Evolutionary conservation across 768 basidiomycete genomes (phyloP).

Genomic region (Candolleomyces eurysporus): DNA sequence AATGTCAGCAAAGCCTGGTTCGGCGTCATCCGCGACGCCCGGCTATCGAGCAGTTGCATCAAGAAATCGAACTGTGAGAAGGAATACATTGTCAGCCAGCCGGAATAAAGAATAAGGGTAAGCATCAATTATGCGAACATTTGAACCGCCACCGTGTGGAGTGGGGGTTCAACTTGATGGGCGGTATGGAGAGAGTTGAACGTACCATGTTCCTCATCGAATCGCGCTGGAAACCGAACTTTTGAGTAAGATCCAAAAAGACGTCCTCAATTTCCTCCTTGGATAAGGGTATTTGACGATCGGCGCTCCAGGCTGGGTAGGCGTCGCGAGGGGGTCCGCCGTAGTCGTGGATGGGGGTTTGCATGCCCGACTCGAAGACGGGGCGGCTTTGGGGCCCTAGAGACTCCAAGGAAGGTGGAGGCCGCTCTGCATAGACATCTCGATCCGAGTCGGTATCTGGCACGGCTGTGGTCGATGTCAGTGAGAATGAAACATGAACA

Average conservation of each 20-base stretch:
- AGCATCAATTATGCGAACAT: conserved; percentile 9
- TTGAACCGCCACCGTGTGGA: neutral
- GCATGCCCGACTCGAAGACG: conserved; percentile 62
- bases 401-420: conserved; percentile 75
- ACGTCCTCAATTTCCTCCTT: conserved; percentile 99
- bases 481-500: conserved; percentile 20
- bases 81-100: conserved; percentile 10
- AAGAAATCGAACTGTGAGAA: conserved; percentile 84
- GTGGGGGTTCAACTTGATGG: conserved; percentile 2
- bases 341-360: conserved; percentile 75
- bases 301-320: conserved; percentile 92
- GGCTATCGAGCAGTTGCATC: conserved; percentile 96
- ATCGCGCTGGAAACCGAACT: conserved; percentile 97
- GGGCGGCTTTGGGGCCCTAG: conserved; percentile 50
- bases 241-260: conserved; percentile 94
- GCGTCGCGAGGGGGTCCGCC: conserved; percentile 65
- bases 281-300: conserved; percentile 92
- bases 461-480: conserved; percentile 43
- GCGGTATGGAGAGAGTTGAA: neutral
- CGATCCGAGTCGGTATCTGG: conserved; percentile 85
- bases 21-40: conserved; percentile 96
- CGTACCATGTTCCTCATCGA: conserved; percentile 93
- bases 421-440: conserved; percentile 68
- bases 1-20: conserved; percentile 93
- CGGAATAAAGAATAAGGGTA: too few relatives aligned